These are phyloP conservation scores for Paraphaeosphaeria sporulosa DNA, from an alignment of 2,329 filamentous ascomycete genomes.

Conservation along the genomic window DNA sequence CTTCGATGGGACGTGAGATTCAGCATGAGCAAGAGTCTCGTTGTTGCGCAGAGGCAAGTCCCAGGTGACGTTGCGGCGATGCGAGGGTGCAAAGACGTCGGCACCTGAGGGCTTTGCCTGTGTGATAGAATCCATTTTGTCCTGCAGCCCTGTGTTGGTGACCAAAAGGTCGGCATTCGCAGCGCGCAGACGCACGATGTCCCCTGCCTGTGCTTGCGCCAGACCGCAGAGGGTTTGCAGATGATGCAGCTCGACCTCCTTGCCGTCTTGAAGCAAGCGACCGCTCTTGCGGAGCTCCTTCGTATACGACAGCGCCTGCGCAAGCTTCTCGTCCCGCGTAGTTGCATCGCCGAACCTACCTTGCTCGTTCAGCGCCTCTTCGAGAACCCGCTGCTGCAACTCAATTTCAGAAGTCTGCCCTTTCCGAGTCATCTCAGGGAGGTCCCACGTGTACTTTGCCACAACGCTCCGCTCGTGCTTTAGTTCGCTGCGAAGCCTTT, in stretches of 20 bases:
- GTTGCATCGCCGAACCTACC: not conserved
- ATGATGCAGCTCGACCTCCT: conserved; percentile 1
- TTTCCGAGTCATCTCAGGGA: not conserved
- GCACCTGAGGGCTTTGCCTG: not conserved
- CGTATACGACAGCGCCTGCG: conserved; percentile 1
- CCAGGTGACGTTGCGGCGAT: not conserved
- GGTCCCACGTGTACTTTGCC: not conserved
- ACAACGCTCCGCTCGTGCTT: not conserved
- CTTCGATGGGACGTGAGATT: not conserved
- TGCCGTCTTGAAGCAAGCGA: not conserved
- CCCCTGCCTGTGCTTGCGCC: not conserved
- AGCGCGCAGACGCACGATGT: not conserved
- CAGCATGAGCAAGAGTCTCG: not conserved
- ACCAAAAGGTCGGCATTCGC: not conserved
- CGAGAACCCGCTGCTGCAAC: not conserved
- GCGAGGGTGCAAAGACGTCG: not conserved
- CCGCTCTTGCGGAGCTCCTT: not conserved
- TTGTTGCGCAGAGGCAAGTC: not conserved
- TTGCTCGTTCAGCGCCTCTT: not conserved
- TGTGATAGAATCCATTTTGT: not conserved
- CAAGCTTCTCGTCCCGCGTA: not conserved
- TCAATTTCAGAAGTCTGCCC: not conserved
- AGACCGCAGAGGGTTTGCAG: not conserved
- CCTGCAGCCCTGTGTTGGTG: not conserved
- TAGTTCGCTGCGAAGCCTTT: not conserved